Percentiles rank a stretch among this genome's conserved stretches.
phyloP scores from a whole-genome alignment of 441 rosid genomes.

The Hura crepitans region DNA sequence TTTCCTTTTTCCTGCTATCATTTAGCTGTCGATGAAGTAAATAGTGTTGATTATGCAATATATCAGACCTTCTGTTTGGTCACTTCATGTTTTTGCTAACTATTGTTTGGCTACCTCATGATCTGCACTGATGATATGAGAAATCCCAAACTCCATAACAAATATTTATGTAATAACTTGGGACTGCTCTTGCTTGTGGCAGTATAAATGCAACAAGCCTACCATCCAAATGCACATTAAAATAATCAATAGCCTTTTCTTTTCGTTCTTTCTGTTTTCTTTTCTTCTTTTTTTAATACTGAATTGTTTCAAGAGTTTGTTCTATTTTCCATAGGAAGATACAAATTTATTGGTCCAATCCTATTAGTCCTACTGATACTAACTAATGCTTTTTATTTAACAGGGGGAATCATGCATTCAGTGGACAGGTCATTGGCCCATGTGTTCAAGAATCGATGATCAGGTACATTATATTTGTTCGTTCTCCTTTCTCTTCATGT shows the following conservation, averaged over 20 bases:
- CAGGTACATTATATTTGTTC: constrained; percentile 23
- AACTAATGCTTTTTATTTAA: constrained; percentile 11
- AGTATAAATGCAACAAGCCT: not conserved
- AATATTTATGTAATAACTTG: not conserved
- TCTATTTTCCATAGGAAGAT: constrained; percentile 9
- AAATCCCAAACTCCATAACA: not conserved
- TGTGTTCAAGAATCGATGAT: constrained; percentile 36
- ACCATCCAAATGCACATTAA: not conserved
- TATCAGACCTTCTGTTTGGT: not conserved
- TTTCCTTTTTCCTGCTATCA: not conserved
- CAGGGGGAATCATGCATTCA: constrained; percentile 39
- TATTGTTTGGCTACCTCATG: not conserved
- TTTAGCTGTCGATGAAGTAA: not conserved
- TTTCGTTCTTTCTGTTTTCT: too few relatives aligned
- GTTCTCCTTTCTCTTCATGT: constrained; percentile 1
- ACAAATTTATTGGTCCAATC: not conserved
- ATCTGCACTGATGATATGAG: constrained; percentile 1
- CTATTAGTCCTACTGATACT: not conserved
- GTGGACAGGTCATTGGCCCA: constrained; percentile 31
- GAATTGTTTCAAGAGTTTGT: constrained; percentile 1
- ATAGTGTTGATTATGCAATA: not conserved
- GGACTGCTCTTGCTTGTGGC: too few relatives aligned
- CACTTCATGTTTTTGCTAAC: not conserved
- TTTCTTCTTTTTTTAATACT: too few relatives aligned
- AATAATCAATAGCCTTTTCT: not conserved